Evolutionary conservation across 1,284 basidiomycete genomes (phyloP).

Genomic region (Afroboletus lepidellus): DNA sequence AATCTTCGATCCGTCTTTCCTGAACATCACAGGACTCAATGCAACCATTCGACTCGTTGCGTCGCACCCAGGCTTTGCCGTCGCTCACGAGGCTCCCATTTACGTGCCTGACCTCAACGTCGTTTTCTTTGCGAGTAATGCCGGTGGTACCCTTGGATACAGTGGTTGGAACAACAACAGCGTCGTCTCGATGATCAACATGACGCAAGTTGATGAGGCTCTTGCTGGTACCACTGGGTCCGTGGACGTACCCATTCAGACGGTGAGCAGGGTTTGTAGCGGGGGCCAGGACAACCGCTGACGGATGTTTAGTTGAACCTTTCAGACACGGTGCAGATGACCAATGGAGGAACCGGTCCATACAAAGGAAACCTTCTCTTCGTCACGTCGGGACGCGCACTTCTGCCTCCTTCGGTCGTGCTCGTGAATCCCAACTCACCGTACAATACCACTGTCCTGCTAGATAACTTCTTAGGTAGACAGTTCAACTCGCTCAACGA

Average conservation of each 20-base stretch:
- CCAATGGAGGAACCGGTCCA: not conserved
- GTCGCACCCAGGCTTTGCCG: conserved; percentile 55
- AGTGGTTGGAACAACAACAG: conserved; percentile 47
- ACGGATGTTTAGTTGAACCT: not conserved
- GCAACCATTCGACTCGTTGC: conserved; percentile 61
- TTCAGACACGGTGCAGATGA: not conserved
- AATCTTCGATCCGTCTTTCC: conserved; percentile 61
- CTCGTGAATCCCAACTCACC: not conserved
- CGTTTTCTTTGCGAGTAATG: conserved; percentile 52
- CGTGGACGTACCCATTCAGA: not conserved
- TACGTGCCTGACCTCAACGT: conserved; percentile 59
- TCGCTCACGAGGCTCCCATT: conserved; percentile 74
- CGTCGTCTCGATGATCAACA: conserved; percentile 44
- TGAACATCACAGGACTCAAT: conserved; percentile 54
- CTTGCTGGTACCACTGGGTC: conserved; percentile 33
- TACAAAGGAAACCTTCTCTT: not conserved
- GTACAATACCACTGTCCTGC: not conserved
- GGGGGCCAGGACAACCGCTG: not conserved
- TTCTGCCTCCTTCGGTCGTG: not conserved
- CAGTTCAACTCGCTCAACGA: conserved; percentile 51
- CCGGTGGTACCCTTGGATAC: conserved; percentile 42
- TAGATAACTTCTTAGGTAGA: not conserved
- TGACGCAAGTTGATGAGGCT: conserved; percentile 43
- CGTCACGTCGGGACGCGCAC: not conserved
- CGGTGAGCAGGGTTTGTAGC: not conserved